Conservation (phyloP, 2,329 filamentous ascomycete species). For the Colletotrichum acutatum region DNA sequence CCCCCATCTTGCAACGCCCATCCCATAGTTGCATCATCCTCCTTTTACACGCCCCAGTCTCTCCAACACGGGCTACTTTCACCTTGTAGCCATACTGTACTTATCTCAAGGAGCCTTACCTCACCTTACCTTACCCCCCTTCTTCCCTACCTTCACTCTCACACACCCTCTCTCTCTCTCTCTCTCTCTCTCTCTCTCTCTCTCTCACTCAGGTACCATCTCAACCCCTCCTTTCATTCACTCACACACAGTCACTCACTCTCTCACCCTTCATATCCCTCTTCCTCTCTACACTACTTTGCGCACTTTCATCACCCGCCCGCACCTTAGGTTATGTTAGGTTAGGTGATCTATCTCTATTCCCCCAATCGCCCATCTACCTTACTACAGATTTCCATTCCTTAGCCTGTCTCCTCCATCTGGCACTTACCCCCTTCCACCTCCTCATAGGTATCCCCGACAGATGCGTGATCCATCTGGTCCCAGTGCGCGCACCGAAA, state of each 20-base stretch:
- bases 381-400: slow-evolving; percentile 23
- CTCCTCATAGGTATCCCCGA: slow-evolving; percentile 43
- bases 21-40: slow-evolving; percentile 22
- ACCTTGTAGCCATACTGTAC: not conserved
- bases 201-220: not conserved
- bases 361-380: not conserved
- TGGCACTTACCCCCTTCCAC: slow-evolving; percentile 35
- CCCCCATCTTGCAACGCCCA: not conserved
- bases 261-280: not conserved
- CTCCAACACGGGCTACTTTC: not conserved
- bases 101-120: not conserved
- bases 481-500: slow-evolving; percentile 43
- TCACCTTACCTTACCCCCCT: not conserved
- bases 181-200: not conserved
- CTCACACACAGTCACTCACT: not conserved
- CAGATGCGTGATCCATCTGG: slow-evolving; percentile 47
- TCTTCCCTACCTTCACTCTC: not conserved
- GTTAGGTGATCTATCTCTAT: not conserved
- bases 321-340: not conserved
- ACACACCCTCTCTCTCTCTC: not conserved
- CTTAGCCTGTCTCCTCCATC: slow-evolving; percentile 43
- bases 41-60: not conserved
- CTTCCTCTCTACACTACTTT: not conserved
- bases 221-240: not conserved
- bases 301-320: slow-evolving; percentile 4